Evolutionary conservation across 2,329 filamentous ascomycete species (phyloP).

Genomic region (Cladosporium sphaerospermum): DNA sequence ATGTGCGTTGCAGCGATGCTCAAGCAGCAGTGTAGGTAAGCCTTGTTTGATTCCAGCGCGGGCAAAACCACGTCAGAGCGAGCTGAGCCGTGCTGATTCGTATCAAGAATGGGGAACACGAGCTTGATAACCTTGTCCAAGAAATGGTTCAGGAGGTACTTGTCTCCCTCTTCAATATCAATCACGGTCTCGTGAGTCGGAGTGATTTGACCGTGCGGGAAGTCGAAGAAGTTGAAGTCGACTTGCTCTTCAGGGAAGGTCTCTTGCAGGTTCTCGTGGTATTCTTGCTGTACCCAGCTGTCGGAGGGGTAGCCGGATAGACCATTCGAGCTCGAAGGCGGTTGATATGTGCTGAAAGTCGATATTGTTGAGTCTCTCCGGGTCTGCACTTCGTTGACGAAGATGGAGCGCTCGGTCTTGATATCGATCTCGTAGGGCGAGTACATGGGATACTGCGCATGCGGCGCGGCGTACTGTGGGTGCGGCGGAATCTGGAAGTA

Average conservation of each 20-base stretch:
- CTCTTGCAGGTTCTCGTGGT: slow-evolving; percentile 62
- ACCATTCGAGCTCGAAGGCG: slow-evolving; percentile 66
- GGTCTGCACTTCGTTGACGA: slow-evolving; percentile 82
- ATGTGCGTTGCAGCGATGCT: slow-evolving; percentile 89
- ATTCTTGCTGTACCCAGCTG: slow-evolving; percentile 67
- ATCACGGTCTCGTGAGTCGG: slow-evolving; percentile 64
- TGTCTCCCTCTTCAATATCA: slow-evolving; percentile 81
- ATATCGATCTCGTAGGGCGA: slow-evolving; percentile 90
- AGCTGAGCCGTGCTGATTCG: slow-evolving; percentile 77
- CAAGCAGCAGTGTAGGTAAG: slow-evolving; percentile 91
- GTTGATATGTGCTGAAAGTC: slow-evolving; percentile 86
- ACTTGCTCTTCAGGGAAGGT: slow-evolving; percentile 52
- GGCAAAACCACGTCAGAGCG: slow-evolving; percentile 78
- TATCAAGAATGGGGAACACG: slow-evolving; percentile 87
- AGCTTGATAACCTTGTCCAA: slow-evolving; percentile 78
- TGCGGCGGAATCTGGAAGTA: slow-evolving; percentile 57
- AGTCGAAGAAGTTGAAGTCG: slow-evolving; percentile 78
- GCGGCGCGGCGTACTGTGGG: slow-evolving; percentile 30
- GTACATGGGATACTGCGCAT: slow-evolving; percentile 49
- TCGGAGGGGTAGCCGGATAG: slow-evolving; percentile 55
- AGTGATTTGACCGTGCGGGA: slow-evolving; percentile 61
- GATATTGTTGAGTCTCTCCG: slow-evolving; percentile 81
- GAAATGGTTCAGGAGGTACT: slow-evolving; percentile 83
- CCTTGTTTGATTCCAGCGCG: slow-evolving; percentile 83
- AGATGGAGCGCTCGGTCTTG: slow-evolving; percentile 91